These are phyloP conservation scores for Peniophora sp. DNA, from an alignment of 1,284 basidiomycete genomes.

Conservation along the genomic window DNA sequence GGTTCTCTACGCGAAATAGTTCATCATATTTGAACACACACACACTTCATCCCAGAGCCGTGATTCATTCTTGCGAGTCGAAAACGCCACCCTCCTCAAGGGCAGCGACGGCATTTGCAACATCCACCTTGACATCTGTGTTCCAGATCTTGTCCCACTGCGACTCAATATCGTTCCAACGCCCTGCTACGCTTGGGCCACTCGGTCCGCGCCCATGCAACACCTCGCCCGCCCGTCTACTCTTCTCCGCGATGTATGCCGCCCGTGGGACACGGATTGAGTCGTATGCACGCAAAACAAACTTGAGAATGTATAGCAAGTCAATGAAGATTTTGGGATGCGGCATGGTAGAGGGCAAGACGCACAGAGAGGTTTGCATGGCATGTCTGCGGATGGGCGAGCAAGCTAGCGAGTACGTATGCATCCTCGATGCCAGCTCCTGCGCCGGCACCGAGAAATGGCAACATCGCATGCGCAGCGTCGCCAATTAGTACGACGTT, in stretches of 20 bases:
- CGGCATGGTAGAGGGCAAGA: background rate
- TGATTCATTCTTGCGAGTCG: no score
- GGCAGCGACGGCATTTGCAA: no score
- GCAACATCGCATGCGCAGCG: constrained; percentile 51
- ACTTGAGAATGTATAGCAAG: background rate
- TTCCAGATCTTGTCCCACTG: background rate
- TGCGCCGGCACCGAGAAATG: constrained; percentile 54
- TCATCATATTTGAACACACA: no score
- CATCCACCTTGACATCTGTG: background rate
- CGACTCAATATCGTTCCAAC: background rate
- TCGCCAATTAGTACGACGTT: constrained; percentile 42
- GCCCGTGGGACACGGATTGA: background rate
- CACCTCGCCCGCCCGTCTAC: background rate
- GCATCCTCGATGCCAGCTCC: constrained; percentile 61
- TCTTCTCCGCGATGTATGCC: background rate
- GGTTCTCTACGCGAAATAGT: no score
- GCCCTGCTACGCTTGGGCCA: background rate
- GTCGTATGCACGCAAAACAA: background rate
- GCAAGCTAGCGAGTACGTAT: constrained; percentile 39
- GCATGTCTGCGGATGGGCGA: constrained; percentile 38
- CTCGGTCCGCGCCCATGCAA: background rate
- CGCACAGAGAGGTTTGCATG: background rate
- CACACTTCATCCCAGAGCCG: no score
- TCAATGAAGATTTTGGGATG: no score
- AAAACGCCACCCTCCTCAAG: no score